Conservation (phyloP, 2,329 filamentous ascomycete species). For the Paramyrothecium sp. region DNA sequence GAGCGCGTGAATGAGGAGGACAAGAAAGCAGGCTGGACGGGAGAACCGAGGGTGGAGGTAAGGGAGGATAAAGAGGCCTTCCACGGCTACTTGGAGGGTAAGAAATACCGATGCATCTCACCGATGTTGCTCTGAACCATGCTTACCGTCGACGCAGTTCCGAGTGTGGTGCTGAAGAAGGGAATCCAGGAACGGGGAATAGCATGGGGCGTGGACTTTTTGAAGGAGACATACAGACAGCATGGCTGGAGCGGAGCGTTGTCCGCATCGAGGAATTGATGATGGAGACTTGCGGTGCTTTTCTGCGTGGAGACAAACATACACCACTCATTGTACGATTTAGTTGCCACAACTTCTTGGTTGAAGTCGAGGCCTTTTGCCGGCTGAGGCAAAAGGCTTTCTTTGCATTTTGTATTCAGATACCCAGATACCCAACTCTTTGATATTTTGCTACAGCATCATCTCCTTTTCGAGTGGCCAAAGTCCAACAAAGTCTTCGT, state of each 20-base stretch:
- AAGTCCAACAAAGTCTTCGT: too few relatives aligned
- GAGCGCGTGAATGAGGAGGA: conserved; percentile 27
- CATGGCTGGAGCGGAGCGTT: conserved; percentile 10
- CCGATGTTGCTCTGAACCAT: not conserved
- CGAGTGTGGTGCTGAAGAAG: conserved; percentile 11
- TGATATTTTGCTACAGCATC: not conserved
- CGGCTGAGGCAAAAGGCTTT: too few relatives aligned
- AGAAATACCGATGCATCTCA: conserved; percentile 8
- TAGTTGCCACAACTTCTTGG: not conserved
- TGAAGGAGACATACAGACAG: conserved; percentile 12
- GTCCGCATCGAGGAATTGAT: too few relatives aligned
- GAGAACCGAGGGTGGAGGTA: conserved; percentile 15
- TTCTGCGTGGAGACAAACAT: not conserved
- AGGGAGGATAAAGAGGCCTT: conserved; percentile 20
- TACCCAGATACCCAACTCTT: not conserved
- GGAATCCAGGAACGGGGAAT: conserved; percentile 13
- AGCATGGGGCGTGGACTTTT: conserved; percentile 10
- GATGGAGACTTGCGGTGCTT: too few relatives aligned
- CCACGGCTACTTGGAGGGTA: conserved; percentile 26
- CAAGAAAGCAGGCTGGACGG: conserved; percentile 4
- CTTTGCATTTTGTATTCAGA: not conserved
- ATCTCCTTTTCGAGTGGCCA: too few relatives aligned
- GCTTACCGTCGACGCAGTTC: conserved; percentile 11
- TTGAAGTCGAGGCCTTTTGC: not conserved
- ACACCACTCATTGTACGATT: not conserved